A percentile compares a stretch with the other conserved stretches of the same genome.
Evolutionary conservation across 257 asterid species (phyloP).

Genomic region (Solanum appendiculatum): DNA sequence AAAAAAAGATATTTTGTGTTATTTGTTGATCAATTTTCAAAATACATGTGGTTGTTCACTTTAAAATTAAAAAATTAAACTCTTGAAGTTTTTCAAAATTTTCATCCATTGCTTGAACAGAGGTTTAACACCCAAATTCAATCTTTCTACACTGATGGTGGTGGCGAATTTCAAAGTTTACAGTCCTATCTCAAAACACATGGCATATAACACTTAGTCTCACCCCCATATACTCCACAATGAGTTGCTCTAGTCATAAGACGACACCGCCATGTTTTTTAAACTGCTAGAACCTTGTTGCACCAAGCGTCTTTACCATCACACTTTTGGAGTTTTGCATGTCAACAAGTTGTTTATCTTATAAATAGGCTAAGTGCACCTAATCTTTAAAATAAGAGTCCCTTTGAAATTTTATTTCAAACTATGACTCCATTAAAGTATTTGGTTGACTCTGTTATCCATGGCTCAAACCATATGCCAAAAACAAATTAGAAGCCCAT

Average conservation of each 20-base stretch:
- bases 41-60: neutral
- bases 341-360: neutral
- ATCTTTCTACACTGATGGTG: neutral
- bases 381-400: neutral
- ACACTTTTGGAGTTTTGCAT: neutral
- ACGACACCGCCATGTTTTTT: neutral
- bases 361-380: neutral
- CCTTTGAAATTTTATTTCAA: neutral
- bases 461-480: neutral
- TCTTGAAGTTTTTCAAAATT: neutral
- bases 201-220: neutral
- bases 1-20: neutral
- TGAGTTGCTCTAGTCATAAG: neutral
- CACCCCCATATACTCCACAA: neutral
- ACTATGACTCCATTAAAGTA: neutral
- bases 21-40: neutral
- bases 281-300: neutral
- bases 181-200: too few species aligned
- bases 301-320: neutral
- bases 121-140: neutral
- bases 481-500: neutral
- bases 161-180: too few species aligned
- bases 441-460: neutral
- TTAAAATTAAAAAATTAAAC: neutral
- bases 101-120: neutral